These are phyloP conservation scores for Ambrosia artemisiifolia DNA, from an alignment of 129 eudicot species.

Conservation along the genomic window DNA sequence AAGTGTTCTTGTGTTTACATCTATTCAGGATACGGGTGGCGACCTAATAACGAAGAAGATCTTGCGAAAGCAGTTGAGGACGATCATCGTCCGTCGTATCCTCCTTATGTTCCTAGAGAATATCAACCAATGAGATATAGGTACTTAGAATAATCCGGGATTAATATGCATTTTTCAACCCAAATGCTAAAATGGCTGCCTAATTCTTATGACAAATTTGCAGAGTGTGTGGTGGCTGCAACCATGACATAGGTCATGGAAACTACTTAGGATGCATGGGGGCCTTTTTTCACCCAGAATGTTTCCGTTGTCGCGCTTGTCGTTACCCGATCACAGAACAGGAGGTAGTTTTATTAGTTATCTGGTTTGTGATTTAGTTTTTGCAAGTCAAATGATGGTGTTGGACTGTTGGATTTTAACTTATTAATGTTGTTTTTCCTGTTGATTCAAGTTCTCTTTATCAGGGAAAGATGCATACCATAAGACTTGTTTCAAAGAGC, in stretches of 20 bases:
- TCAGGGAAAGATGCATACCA: constrained; percentile 95
- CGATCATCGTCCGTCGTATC: constrained; percentile 48
- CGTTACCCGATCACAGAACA: constrained; percentile 76
- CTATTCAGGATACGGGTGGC: constrained; percentile 59
- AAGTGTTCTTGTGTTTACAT: neutral
- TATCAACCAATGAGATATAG: constrained; percentile 56
- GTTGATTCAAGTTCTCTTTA: constrained; percentile 87
- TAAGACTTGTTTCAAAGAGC: constrained; percentile 87
- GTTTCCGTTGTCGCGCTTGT: constrained; percentile 87
- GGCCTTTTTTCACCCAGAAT: constrained; percentile 74
- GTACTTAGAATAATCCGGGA: constrained; percentile 25
- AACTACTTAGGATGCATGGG: constrained; percentile 98
- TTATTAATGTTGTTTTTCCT: constrained; percentile 40
- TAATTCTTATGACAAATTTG: constrained; percentile 17
- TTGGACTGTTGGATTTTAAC: constrained; percentile 13
- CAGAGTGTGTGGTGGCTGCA: constrained; percentile 87
- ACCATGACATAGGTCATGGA: constrained; percentile 80
- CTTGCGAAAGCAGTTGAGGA: constrained; percentile 55
- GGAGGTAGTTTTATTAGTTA: constrained; percentile 53
- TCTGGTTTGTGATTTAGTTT: constrained; percentile 11
- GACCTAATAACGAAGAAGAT: constrained; percentile 53
- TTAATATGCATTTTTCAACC: neutral
- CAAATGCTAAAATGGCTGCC: neutral
- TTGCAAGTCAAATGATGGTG: constrained; percentile 10
- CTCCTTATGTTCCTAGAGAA: constrained; percentile 61